Percentiles rank a stretch among this genome's conserved stretches.
Evolutionary conservation across 2,329 filamentous ascomycete species (phyloP).

Genomic region (Ramularia collo-cygni): DNA sequence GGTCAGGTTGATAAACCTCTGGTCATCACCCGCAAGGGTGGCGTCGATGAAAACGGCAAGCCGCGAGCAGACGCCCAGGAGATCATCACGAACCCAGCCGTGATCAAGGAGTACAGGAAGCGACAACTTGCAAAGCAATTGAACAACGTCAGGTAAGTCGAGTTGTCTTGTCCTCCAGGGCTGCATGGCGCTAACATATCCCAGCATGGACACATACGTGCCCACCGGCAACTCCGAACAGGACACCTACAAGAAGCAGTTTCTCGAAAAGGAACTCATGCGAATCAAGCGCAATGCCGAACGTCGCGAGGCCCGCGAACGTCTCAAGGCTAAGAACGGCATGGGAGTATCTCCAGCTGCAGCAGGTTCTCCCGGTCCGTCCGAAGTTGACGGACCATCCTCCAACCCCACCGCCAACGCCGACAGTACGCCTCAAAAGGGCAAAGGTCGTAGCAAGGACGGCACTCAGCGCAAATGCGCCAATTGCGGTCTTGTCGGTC

Average conservation of each 20-base stretch:
- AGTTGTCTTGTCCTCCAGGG: constrained; percentile 16
- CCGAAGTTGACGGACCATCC: constrained; percentile 40
- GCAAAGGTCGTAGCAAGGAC: constrained; percentile 52
- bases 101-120: constrained; percentile 84
- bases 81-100: constrained; percentile 57
- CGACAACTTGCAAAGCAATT: constrained; percentile 65
- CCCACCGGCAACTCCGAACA: constrained; percentile 61
- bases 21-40: constrained; percentile 62
- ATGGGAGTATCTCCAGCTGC: constrained; percentile 37
- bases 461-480: constrained; percentile 78
- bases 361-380: constrained; percentile 37
- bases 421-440: constrained; percentile 24
- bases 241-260: constrained; percentile 52
- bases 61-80: constrained; percentile 18
- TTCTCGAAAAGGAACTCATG: constrained; percentile 65
- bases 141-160: constrained; percentile 59
- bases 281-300: constrained; percentile 89
- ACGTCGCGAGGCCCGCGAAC: constrained; percentile 80
- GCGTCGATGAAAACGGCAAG: constrained; percentile 58
- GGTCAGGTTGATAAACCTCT: constrained; percentile 54
- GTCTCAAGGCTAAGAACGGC: constrained; percentile 58
- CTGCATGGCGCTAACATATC: background rate
- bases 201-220: constrained; percentile 52
- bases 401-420: constrained; percentile 13
- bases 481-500: constrained; percentile 91